A percentile compares a stretch with the other conserved stretches of the same genome.
These are phyloP conservation scores for Botrytis deweyae DNA, from an alignment of 2,329 filamentous ascomycete species.

Conservation along the genomic window DNA sequence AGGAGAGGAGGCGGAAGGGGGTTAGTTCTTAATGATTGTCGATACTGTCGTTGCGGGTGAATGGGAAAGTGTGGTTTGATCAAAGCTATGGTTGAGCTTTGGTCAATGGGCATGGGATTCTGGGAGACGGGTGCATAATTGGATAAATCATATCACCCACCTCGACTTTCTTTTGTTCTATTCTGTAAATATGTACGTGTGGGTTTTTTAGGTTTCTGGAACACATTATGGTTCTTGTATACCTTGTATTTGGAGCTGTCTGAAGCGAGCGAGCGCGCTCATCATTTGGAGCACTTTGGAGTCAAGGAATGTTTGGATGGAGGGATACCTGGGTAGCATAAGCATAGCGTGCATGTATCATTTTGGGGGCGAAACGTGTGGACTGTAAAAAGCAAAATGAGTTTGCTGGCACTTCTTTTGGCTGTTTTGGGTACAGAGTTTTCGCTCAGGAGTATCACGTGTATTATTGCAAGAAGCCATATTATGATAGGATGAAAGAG, in stretches of 20 bases:
- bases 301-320: neutral
- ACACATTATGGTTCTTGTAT: neutral
- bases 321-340: neutral
- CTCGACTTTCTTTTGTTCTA: neutral
- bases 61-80: neutral
- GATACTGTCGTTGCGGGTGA: neutral
- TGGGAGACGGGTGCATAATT: neutral
- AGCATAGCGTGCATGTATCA: neutral
- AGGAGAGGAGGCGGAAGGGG: conserved; percentile 29
- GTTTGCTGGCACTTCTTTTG: neutral
- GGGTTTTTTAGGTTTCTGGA: neutral
- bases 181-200: neutral
- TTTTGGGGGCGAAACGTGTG: neutral
- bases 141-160: neutral
- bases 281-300: neutral
- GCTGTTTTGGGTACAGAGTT: neutral
- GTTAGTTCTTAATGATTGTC: neutral
- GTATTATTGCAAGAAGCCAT: neutral
- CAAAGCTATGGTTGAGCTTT: neutral
- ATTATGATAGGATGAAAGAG: neutral
- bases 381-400: neutral
- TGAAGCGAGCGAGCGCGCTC: neutral
- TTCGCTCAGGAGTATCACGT: neutral
- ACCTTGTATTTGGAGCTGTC: neutral
- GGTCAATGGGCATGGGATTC: neutral